Conservation (phyloP, 441 rosid genomes). For the Geranium incanum region DNA sequence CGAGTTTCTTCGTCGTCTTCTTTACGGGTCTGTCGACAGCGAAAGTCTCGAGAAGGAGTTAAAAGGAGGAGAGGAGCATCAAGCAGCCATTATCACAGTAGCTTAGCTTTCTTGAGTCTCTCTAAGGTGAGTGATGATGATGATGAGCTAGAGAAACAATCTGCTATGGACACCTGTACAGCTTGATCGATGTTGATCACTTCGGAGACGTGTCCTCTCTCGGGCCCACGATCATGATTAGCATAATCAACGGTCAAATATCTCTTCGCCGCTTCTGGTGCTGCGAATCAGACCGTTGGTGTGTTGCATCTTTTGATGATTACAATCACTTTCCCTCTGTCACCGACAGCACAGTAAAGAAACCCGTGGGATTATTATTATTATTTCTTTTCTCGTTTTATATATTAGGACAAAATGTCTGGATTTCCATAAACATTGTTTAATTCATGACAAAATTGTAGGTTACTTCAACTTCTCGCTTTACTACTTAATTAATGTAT, state of each 20-base stretch:
- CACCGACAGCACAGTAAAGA: constrained; percentile 7
- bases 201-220: background rate
- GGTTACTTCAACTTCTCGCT: background rate
- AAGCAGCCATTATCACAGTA: background rate
- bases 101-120: background rate
- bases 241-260: background rate
- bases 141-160: background rate
- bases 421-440: background rate
- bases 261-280: background rate
- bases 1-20: background rate
- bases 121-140: background rate
- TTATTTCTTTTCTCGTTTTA: background rate
- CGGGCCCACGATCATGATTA: background rate
- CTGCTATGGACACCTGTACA: constrained; percentile 6
- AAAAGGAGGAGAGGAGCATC: constrained; percentile 2
- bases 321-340: constrained; percentile 2
- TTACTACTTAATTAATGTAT: background rate
- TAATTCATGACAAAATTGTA: background rate
- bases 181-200: constrained; percentile 2
- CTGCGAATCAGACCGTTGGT: background rate
- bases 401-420: background rate
- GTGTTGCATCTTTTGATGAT: constrained; percentile 2
- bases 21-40: background rate
- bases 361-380: constrained; percentile 3
- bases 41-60: constrained; percentile 2